These are phyloP conservation scores for Phytophthora lateralis DNA, from an alignment of 352 stramenopile genomes.

Conservation along the genomic window DNA sequence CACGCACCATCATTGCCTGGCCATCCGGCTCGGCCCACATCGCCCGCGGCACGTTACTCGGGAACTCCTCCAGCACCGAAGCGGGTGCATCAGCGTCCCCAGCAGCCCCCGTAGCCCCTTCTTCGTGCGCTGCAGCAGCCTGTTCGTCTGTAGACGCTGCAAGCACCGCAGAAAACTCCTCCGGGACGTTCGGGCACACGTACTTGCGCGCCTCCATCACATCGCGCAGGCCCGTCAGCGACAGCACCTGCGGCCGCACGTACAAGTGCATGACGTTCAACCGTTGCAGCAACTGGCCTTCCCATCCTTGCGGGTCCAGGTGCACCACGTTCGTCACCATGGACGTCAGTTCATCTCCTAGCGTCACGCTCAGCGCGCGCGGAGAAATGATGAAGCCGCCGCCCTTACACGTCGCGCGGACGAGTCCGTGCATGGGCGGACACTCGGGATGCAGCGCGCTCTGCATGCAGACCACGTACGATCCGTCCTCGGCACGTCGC, in stretches of 20 bases:
- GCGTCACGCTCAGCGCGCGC: conserved; percentile 32
- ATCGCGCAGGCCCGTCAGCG: conserved; percentile 62
- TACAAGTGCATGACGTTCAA: conserved; percentile 64
- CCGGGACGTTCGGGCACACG: conserved; percentile 67
- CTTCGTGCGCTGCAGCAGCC: conserved; percentile 15
- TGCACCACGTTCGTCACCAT: conserved; percentile 79
- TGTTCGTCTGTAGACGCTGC: conserved; percentile 42
- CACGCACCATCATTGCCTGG: conserved; percentile 71
- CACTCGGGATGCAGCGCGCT: conserved; percentile 79
- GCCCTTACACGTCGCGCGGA: conserved; percentile 68
- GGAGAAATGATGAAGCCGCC: conserved; percentile 70
- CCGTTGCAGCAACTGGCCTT: conserved; percentile 64
- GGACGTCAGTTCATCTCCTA: conserved; percentile 58
- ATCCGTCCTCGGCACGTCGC: conserved; percentile 69
- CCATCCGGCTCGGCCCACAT: conserved; percentile 78
- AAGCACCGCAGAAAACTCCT: conserved; percentile 59
- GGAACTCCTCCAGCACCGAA: conserved; percentile 48
- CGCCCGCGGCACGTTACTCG: conserved; percentile 59
- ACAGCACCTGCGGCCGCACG: conserved; percentile 62
- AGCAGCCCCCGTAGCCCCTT: conserved; percentile 15
- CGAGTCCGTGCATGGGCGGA: conserved; percentile 58
- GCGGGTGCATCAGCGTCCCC: conserved; percentile 23
- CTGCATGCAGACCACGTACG: conserved; percentile 80
- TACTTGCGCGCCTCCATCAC: conserved; percentile 82
- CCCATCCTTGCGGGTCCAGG: conserved; percentile 69